Evolutionary conservation across 441 rosid species (phyloP).

Genomic region (Erodium texanum): DNA sequence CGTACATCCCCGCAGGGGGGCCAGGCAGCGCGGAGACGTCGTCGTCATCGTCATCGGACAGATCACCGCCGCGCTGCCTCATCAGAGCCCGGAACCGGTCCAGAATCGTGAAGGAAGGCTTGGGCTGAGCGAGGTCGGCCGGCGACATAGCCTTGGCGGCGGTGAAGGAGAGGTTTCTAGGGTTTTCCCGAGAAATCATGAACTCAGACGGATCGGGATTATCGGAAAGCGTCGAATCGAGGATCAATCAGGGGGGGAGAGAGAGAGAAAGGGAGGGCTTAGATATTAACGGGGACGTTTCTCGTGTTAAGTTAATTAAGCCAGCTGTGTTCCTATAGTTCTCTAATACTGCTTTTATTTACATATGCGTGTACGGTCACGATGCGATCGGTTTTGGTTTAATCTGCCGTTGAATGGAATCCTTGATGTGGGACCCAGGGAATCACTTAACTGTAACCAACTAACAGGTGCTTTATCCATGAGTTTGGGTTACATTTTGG

Average conservation of each 20-base stretch:
- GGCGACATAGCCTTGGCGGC: slow-evolving; percentile 27
- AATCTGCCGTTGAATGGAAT: neutral
- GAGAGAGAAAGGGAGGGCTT: neutral
- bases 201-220: neutral
- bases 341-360: too few relatives aligned
- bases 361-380: neutral
- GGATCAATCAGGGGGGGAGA: neutral
- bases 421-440: neutral
- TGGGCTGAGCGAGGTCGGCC: slow-evolving; percentile 31
- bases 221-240: neutral
- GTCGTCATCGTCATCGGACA: slow-evolving; percentile 26
- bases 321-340: too few relatives aligned
- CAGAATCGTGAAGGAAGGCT: slow-evolving; percentile 26
- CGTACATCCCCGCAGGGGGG: too few relatives aligned
- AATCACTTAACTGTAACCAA: neutral
- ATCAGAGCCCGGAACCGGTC: slow-evolving; percentile 42
- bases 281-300: neutral
- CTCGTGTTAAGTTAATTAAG: too few relatives aligned
- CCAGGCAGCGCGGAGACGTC: neutral
- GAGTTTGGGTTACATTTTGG: too few relatives aligned
- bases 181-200: slow-evolving; percentile 26
- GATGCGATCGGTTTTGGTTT: neutral
- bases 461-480: neutral
- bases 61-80: slow-evolving; percentile 44
- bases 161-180: slow-evolving; percentile 21